phyloP scores from a whole-genome alignment of 371 early-diverging fungal species.

The Blyttiomyces sp. region DNA sequence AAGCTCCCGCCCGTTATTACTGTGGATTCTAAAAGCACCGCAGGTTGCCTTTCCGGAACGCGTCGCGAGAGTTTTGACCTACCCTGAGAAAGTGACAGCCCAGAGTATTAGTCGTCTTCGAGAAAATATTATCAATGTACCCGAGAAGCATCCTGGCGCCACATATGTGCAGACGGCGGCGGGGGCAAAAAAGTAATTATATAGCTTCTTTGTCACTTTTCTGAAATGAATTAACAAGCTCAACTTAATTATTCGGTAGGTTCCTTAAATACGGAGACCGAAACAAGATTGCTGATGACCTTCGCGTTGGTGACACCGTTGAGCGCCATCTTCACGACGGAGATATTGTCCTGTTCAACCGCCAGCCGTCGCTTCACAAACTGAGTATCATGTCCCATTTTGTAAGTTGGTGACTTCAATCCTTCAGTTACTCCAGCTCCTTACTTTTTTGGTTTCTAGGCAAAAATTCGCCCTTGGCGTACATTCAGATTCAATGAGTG shows the following conservation, averaged over 20 bases:
- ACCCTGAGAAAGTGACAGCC: constrained; percentile 92
- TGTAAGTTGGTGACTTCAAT: constrained; percentile 40
- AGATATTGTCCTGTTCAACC: constrained; percentile 99
- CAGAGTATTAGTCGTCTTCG: constrained; percentile 86
- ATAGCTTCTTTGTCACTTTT: neutral
- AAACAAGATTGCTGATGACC: constrained; percentile 62
- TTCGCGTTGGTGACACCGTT: constrained; percentile 92
- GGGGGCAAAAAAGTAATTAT: constrained; percentile 53
- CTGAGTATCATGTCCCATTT: constrained; percentile 98
- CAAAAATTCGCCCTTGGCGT: constrained; percentile 93
- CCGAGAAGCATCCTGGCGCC: constrained; percentile 94
- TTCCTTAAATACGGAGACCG: constrained; percentile 78
- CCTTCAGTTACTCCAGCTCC: neutral
- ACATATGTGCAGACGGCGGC: constrained; percentile 69
- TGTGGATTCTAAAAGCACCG: neutral
- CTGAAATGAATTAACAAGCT: neutral
- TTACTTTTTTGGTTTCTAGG: constrained; percentile 21
- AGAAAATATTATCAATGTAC: constrained; percentile 84
- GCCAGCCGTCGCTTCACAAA: constrained; percentile 99
- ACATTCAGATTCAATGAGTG: constrained; percentile 99
- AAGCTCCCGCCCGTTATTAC: constrained; percentile 12
- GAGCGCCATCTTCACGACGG: constrained; percentile 96
- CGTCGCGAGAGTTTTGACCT: constrained; percentile 96
- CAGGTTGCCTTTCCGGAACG: constrained; percentile 89
- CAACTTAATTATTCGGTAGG: constrained; percentile 41